Conservation (phyloP, 345 rosid genomes). For the Kandelia obovata region DNA sequence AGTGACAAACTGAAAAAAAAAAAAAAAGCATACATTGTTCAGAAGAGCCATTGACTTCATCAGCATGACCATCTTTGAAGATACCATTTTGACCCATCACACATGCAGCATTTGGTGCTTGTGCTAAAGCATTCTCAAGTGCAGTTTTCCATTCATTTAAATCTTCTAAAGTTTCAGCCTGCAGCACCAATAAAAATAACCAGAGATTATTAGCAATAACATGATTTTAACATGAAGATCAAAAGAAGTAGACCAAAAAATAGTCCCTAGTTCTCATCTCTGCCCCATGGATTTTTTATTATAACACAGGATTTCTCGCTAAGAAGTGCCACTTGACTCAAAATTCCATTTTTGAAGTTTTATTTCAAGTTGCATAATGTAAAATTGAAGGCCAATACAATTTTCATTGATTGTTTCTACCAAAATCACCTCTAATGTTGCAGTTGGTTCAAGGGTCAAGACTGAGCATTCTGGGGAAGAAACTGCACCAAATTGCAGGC, state of each 20-base stretch:
- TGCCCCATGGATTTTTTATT: not conserved
- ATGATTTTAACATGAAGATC: not conserved
- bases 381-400: not conserved
- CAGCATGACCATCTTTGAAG: slow-evolving; percentile 61
- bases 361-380: no score
- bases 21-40: slow-evolving; percentile 38
- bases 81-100: slow-evolving; percentile 79
- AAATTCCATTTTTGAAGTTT: not conserved
- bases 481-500: not conserved
- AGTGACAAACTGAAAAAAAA: not conserved
- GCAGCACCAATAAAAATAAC: slow-evolving; percentile 17
- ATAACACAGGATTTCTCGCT: not conserved
- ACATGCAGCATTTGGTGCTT: slow-evolving; percentile 77
- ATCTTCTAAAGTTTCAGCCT: slow-evolving; percentile 93
- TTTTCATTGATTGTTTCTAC: not conserved
- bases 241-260: not conserved
- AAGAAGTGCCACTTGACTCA: not conserved
- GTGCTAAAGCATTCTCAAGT: slow-evolving; percentile 82
- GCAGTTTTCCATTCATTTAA: slow-evolving; percentile 86
- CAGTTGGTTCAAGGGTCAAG: not conserved
- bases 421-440: not conserved
- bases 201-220: not conserved
- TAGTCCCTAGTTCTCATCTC: not conserved
- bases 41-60: slow-evolving; percentile 39
- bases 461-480: not conserved